Evolutionary conservation across 331 rosid genomes (phyloP).

Genomic region (Stylosanthes scabra): DNA sequence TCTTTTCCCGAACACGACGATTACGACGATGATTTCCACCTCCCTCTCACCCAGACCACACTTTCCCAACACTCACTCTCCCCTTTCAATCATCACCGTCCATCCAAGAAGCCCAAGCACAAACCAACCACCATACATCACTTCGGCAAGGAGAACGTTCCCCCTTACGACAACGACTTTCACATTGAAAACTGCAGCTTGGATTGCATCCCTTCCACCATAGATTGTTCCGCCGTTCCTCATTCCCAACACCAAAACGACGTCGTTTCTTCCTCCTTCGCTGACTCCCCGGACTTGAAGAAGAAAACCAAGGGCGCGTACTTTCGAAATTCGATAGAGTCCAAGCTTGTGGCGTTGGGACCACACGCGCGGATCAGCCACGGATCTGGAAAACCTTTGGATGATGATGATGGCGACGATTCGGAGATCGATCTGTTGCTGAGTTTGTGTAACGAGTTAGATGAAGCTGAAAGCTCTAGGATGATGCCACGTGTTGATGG

Average conservation of each 20-base stretch:
- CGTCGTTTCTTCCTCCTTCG: slow-evolving; percentile 15
- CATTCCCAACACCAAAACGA: slow-evolving; percentile 16
- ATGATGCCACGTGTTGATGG: slow-evolving; percentile 8
- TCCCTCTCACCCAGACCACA: slow-evolving; percentile 61
- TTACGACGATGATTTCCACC: slow-evolving; percentile 53
- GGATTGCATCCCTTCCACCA: slow-evolving; percentile 65
- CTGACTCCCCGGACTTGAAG: slow-evolving; percentile 36
- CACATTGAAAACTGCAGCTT: slow-evolving; percentile 53
- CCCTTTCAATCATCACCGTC: slow-evolving; percentile 36
- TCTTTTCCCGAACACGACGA: not conserved
- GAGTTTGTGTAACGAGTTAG: slow-evolving; percentile 50
- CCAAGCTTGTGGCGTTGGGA: slow-evolving; percentile 55
- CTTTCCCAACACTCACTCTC: slow-evolving; percentile 38
- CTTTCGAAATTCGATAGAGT: slow-evolving; percentile 70
- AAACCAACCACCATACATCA: not conserved
- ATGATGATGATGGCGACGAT: slow-evolving; percentile 16
- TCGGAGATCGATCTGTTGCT: slow-evolving; percentile 66
- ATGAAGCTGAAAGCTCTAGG: slow-evolving; percentile 37
- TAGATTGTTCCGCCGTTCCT: slow-evolving; percentile 41
- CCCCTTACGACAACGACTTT: slow-evolving; percentile 31
- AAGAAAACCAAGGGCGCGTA: slow-evolving; percentile 44
- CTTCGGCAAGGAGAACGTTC: slow-evolving; percentile 52
- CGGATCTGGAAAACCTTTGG: slow-evolving; percentile 17
- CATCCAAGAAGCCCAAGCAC: slow-evolving; percentile 56
- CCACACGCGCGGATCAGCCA: slow-evolving; percentile 16